These are phyloP conservation scores for Aurifilum marmelostoma DNA, from an alignment of 2,329 filamentous ascomycete genomes.

Conservation along the genomic window DNA sequence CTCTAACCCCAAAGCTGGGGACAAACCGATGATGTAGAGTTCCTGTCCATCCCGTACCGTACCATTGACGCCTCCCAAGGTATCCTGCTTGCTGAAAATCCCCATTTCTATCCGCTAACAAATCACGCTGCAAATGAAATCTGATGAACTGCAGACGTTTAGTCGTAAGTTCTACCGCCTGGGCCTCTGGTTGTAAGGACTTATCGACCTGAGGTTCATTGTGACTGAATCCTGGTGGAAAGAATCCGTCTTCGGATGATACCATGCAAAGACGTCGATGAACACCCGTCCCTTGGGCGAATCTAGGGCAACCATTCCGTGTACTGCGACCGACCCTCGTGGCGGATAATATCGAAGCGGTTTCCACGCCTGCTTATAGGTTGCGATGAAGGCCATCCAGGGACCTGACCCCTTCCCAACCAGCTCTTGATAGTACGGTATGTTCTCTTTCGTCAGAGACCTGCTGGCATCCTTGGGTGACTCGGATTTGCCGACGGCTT, in stretches of 20 bases:
- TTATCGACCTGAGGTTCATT: slow-evolving; percentile 43
- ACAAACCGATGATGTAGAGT: slow-evolving; percentile 5
- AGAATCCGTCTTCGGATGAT: slow-evolving; percentile 57
- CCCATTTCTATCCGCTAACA: background rate
- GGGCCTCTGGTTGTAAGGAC: slow-evolving; percentile 23
- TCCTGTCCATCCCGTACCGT: background rate
- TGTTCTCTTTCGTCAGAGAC: slow-evolving; percentile 30
- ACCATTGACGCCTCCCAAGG: slow-evolving; percentile 1
- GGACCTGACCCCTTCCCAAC: slow-evolving; percentile 40
- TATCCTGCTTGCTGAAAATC: background rate
- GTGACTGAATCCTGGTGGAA: slow-evolving; percentile 44
- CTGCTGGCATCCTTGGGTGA: slow-evolving; percentile 4
- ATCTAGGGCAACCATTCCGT: slow-evolving; percentile 58
- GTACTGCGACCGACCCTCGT: slow-evolving; percentile 55
- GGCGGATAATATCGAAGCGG: slow-evolving; percentile 48
- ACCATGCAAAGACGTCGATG: slow-evolving; percentile 57
- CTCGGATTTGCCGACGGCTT: background rate
- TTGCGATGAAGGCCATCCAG: slow-evolving; percentile 37
- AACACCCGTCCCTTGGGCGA: slow-evolving; percentile 50
- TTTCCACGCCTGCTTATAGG: slow-evolving; percentile 48
- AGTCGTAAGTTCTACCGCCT: slow-evolving; percentile 9
- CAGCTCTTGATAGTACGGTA: slow-evolving; percentile 31
- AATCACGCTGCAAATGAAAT: background rate
- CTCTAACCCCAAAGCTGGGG: slow-evolving; percentile 6
- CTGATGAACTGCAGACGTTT: background rate